A percentile compares a stretch with the other conserved stretches of the same genome.
Evolutionary conservation across 768 basidiomycete genomes (phyloP).

Genomic region (Russula vinacea): DNA sequence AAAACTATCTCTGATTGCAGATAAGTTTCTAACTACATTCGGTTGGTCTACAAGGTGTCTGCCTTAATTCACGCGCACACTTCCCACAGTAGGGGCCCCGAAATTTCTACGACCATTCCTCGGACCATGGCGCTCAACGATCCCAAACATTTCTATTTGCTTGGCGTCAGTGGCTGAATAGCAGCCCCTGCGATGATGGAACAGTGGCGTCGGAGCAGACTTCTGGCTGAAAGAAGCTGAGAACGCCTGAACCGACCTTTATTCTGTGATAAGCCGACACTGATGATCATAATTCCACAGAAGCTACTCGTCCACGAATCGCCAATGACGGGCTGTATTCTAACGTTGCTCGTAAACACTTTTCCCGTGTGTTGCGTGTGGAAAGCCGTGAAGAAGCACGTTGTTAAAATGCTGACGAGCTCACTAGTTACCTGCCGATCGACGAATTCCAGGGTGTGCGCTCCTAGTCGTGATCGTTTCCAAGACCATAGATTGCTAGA

Average conservation of each 20-base stretch:
- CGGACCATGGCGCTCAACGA: neutral
- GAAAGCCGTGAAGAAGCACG: neutral
- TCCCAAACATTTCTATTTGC: neutral
- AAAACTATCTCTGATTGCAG: neutral
- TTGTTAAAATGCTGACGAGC: neutral
- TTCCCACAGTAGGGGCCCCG: neutral
- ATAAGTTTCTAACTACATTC: neutral
- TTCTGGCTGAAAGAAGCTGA: neutral
- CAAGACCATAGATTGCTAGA: neutral
- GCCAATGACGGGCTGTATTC: neutral
- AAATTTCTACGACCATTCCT: neutral
- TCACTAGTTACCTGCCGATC: neutral
- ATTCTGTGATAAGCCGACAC: neutral
- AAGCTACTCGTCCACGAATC: neutral
- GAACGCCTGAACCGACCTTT: neutral
- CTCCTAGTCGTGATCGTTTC: conserved; percentile 8
- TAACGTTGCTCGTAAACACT: neutral
- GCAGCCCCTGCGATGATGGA: no score
- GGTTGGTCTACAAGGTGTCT: neutral
- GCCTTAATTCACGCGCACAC: neutral
- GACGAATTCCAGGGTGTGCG: neutral
- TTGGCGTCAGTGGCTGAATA: neutral
- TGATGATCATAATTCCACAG: neutral
- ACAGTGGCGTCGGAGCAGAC: neutral
- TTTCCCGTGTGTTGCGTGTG: no score